A percentile compares a stretch with the other conserved stretches of the same genome.
Conservation (phyloP, 2,329 filamentous ascomycete genomes). For the Colletotrichum cereale region DNA sequence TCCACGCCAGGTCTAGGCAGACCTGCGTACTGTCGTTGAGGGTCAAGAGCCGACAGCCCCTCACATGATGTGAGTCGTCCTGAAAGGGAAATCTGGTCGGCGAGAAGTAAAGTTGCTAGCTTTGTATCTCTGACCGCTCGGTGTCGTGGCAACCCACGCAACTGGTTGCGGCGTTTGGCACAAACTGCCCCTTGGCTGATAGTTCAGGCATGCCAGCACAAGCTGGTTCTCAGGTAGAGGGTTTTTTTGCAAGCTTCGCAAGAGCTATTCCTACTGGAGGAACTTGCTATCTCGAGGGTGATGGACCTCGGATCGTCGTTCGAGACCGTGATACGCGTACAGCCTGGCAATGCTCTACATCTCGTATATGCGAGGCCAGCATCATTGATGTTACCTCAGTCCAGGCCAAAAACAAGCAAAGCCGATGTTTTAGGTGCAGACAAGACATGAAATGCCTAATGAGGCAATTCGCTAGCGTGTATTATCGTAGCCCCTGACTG, state of each 20-base stretch:
- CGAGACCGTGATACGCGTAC: neutral
- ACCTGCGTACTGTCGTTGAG: no score
- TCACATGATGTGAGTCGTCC: neutral
- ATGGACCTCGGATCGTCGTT: neutral
- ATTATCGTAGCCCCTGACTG: no score
- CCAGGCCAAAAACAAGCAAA: neutral
- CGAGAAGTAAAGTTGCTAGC: neutral
- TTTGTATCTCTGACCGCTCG: neutral
- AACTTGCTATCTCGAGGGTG: neutral
- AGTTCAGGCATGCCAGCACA: neutral
- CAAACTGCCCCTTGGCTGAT: neutral
- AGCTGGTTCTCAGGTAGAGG: constrained; percentile 6
- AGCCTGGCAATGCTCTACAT: neutral
- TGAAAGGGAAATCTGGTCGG: neutral
- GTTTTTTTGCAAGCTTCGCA: neutral
- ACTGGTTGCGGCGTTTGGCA: neutral
- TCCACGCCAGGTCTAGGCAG: no score
- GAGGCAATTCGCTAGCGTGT: no score
- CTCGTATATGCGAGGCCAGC: neutral
- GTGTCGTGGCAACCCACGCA: neutral
- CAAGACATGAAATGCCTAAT: no score
- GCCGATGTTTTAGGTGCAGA: neutral
- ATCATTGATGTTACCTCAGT: neutral
- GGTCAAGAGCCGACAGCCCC: neutral
- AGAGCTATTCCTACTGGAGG: constrained; percentile 7